Evolutionary conservation across 768 basidiomycete genomes (phyloP), one percentile per base, ranked within the genome.

Genomic region (Symmetrospora coprosmae): DNA sequence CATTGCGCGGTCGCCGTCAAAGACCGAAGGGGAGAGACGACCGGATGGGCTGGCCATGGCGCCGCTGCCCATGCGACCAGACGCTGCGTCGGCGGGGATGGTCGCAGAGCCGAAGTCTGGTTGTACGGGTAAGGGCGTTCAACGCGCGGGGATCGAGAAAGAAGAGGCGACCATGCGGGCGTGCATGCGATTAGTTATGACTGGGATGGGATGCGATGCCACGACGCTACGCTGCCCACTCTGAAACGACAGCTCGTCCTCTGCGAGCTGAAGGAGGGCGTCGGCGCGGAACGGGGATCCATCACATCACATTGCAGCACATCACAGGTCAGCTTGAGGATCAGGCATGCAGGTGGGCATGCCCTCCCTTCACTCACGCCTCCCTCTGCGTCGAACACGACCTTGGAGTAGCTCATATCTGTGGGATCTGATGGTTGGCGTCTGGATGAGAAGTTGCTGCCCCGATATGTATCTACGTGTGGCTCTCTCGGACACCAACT

Each of bases 31-130:
- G 17, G 7, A 19, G 9, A 38, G 35, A 9, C 35, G 35, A 19
- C 40, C 40, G 8, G 9, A 14, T 21, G 7, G 47, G 14, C 49
- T 58, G 27, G 55, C n/a, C 23, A 43, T 38, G 28, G 55, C 55
- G 37, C 46, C 55, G 38, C 25, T 50, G 49, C 49, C 49, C 31
- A 58, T 23, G 28, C 41, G 55, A 6, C 55, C 55, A 27, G 41
- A 19, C 5, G 40, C 27, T 4, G 33, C 30, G 41, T 58, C 55
- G 27, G 55, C 21, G 13, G 40, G 55, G 23, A 58, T 58, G 19
- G 55, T 19, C 48, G 48, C 33, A 49, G 60, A 50, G n/a, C 60
- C 60, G 49, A 61, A 61, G 37, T 61, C 60, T 61, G 40, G n/a
- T 25, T 23, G 37, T 17, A 21, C 37, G 41, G 13, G 7, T n/a